A percentile compares a stretch with the other conserved stretches of the same genome.
These are phyloP conservation scores for Lanmaoa rubissima DNA, from an alignment of 768 basidiomycete species.

Conservation along the genomic window DNA sequence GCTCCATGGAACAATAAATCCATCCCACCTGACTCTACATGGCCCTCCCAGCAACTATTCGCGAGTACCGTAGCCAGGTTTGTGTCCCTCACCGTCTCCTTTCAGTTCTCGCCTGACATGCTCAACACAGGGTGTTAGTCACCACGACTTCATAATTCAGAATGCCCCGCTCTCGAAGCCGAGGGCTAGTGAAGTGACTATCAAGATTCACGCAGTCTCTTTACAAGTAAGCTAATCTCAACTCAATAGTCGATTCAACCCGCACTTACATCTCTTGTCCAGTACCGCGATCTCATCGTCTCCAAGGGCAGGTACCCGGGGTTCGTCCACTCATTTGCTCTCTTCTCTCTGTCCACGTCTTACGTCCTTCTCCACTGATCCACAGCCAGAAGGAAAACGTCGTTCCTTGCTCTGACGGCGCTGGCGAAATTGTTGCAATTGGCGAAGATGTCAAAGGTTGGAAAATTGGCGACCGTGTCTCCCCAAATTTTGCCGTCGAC, in stretches of 20 bases:
- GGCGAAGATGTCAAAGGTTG: slow-evolving; percentile 41
- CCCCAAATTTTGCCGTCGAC: slow-evolving; percentile 49
- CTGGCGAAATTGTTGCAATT: slow-evolving; percentile 54
- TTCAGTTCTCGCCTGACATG: neutral
- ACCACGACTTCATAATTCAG: slow-evolving; percentile 30
- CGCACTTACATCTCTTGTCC: neutral
- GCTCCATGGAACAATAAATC: too few relatives aligned
- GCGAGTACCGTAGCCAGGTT: slow-evolving; percentile 20
- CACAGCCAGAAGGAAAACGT: slow-evolving; percentile 25
- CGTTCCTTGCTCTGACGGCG: slow-evolving; percentile 47
- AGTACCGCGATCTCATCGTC: slow-evolving; percentile 53
- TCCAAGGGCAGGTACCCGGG: slow-evolving; percentile 38
- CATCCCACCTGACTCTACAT: neutral
- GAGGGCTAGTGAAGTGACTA: slow-evolving; percentile 48
- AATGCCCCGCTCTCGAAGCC: slow-evolving; percentile 31
- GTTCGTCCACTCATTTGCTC: slow-evolving; percentile 20
- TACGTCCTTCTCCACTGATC: slow-evolving; percentile 20
- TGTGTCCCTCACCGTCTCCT: neutral
- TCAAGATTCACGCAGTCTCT: slow-evolving; percentile 57
- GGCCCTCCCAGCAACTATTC: slow-evolving; percentile 10
- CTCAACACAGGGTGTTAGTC: slow-evolving; percentile 19
- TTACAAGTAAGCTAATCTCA: slow-evolving; percentile 38
- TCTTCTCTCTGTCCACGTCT: slow-evolving; percentile 26
- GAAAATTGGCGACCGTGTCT: slow-evolving; percentile 57
- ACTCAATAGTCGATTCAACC: neutral